Evolutionary conservation across 495 filamentous ascomycete genomes (phyloP).

Genomic region (Penicillium alfredii): DNA sequence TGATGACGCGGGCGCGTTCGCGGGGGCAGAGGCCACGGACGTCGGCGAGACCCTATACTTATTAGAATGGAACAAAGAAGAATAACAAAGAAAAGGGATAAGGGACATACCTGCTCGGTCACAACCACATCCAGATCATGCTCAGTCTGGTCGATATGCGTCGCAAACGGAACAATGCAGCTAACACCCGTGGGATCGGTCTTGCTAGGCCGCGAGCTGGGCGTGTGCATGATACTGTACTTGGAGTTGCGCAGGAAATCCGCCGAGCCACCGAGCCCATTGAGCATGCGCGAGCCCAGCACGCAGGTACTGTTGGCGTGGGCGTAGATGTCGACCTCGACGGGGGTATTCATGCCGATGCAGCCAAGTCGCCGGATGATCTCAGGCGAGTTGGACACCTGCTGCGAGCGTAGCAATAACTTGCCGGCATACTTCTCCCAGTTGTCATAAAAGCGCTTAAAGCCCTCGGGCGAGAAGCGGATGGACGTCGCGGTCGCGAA

Average conservation of each 20-base stretch:
- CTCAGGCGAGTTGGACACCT: conserved; percentile 89
- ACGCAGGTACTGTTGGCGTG: conserved; percentile 91
- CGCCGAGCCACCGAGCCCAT: conserved; percentile 82
- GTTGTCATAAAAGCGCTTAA: conserved; percentile 85
- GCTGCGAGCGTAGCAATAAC: conserved; percentile 80
- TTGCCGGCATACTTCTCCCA: conserved; percentile 78
- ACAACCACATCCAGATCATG: conserved; percentile 86
- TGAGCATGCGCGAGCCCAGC: conserved; percentile 87
- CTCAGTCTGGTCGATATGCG: conserved; percentile 89
- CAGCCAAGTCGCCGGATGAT: conserved; percentile 84
- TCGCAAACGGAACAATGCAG: conserved; percentile 90
- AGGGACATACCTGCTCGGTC: conserved; percentile 56
- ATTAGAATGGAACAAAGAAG: conserved; percentile 1
- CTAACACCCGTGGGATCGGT: conserved; percentile 75
- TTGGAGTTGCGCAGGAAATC: conserved; percentile 82
- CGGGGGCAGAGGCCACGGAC: conserved; percentile 75
- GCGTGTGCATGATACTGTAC: conserved; percentile 93
- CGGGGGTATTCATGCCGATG: conserved; percentile 94
- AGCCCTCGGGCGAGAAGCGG: conserved; percentile 86
- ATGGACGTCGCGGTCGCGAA: conserved; percentile 90
- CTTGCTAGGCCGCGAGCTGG: conserved; percentile 72
- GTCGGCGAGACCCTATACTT: conserved; percentile 62
- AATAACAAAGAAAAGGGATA: background rate
- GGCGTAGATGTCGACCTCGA: conserved; percentile 92
- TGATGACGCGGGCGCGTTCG: conserved; percentile 80